Base-by-base conservation (phyloP, 257 asterid genomes). In the Capsicum rhomboideum region DNA sequence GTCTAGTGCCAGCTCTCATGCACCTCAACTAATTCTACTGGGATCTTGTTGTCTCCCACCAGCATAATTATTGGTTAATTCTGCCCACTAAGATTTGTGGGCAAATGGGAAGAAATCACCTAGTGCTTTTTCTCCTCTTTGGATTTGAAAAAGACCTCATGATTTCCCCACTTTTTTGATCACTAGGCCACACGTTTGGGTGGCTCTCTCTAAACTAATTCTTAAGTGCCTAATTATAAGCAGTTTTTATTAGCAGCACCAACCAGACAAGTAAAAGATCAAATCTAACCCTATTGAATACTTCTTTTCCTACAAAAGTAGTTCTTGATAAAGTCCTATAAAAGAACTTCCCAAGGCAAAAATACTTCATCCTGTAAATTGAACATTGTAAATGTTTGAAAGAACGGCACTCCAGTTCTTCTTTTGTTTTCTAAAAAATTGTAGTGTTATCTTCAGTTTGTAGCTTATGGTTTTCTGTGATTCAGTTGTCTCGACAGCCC, bases 401-500 rank as follows among this genome's bases (percentile, higher is more conserved):
- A 75, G 63, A 75, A 49, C 18, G 63, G 26, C 21, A 14, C 26
- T 21, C 42, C 50, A 74, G 59, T 16, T 40, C 72, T 28, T 64
- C 52, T 14, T 75, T 75, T 75, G 56, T 9, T 49, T 14, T 31
- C 16, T 75, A 10, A 50, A 10, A 9, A 26, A 16, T 75, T 50
- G 16, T 75, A 75, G 63, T 75, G 14, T 28, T 78, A 68, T 61
- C 82, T 66, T 84, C 53, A 56, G 17, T 79, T 37, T 50, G 23
- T 49, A 16, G 69, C n/a, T 53, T 23, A 14, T 23, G 63, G 69
- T 86, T 53, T 49, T 85, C 66, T 78, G 29, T 87, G 64, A 34
- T 68, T 78, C 90, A 96, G 97, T 91, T 96, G 83, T 90, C 92
- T 84, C 93, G 97, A 40, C 89, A 71, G 64, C 99, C 98, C 49